Base-by-base conservation (phyloP, 2,329 filamentous ascomycete species). In the Diaporthe humulicola region DNA sequence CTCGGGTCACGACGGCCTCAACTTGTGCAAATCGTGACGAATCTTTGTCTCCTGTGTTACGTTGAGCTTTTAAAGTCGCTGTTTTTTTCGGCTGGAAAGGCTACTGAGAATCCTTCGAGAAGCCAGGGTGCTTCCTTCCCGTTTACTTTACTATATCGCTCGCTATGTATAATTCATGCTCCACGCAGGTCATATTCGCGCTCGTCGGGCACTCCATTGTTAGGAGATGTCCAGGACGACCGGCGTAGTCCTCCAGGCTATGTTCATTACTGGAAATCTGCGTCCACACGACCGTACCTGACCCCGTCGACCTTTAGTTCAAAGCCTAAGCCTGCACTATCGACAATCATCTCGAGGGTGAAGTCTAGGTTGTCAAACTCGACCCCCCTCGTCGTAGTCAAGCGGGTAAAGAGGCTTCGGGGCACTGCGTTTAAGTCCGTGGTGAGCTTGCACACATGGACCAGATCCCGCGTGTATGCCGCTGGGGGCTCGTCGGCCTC, bases 281-380 rank as follows among this genome's bases (percentile, higher is more conserved):
- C 93, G 80, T 94, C 92, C 1, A 96, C 94, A 75, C 91, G 88
- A 12, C 94, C 94, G 83, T 96, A 96, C 77, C 93, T 87, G 22
- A 94, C 91, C 0, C 93, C 93, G 80, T 95, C 93, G 17, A 96
- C 93, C 83, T 94, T 93, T 71, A 96, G 84, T 84, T 96, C 93
- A 82, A 96, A 96, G 3, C 93, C 90, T 74, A 96, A 79, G 1
- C 93, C 93, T 0, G 94, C 94, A 79, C 92, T 94, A 80, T 95
- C 92, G 57, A 96, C 93, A 78, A 93, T 92, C 93, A 96, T 95
- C 85, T 95, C 93, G 8, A 96, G 89, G 15, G 93, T 94, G 76
- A 96, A 96, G 80, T 96, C 93, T 40, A 96, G 85, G 77, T 95
- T 95, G 78, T 95, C 93, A 83, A 96, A 96, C 83, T 95, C 94